Conservation (phyloP, 257 asterid species). For the Paraleonurus japonicus region DNA sequence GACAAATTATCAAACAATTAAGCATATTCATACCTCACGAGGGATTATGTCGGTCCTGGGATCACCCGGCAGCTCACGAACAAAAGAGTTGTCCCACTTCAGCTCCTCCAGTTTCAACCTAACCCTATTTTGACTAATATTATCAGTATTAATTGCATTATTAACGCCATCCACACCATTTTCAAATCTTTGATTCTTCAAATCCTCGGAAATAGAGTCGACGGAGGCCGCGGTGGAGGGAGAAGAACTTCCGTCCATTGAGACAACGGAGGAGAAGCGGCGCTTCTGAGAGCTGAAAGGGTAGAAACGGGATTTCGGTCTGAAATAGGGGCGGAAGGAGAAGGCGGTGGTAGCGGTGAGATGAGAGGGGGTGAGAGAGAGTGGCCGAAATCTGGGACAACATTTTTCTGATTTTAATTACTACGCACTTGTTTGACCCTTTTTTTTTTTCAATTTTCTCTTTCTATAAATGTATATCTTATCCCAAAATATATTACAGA, state of each 20-base stretch:
- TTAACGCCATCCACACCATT: slow-evolving; percentile 14
- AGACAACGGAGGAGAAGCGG: slow-evolving; percentile 33
- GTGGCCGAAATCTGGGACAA: slow-evolving; percentile 47
- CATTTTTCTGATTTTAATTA: slow-evolving; percentile 30
- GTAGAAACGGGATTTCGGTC: slow-evolving; percentile 34
- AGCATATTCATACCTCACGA: slow-evolving; percentile 54
- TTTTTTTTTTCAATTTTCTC: background rate
- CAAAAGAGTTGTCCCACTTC: slow-evolving; percentile 86
- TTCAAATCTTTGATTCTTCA: slow-evolving; percentile 56
- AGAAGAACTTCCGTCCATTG: slow-evolving; percentile 55
- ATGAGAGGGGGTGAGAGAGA: slow-evolving; percentile 40
- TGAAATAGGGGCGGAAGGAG: slow-evolving; percentile 32
- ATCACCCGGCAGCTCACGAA: slow-evolving; percentile 88
- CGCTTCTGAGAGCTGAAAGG: slow-evolving; percentile 33
- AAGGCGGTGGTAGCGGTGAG: slow-evolving; percentile 45
- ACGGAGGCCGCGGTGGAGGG: slow-evolving; percentile 41
- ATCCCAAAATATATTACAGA: too few species aligned
- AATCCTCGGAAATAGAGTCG: slow-evolving; percentile 62
- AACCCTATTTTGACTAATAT: slow-evolving; percentile 24
- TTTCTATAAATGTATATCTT: too few species aligned
- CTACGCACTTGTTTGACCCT: slow-evolving; percentile 12
- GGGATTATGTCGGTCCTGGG: slow-evolving; percentile 69
- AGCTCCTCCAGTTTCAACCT: slow-evolving; percentile 72
- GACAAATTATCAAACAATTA: background rate
- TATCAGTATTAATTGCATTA: slow-evolving; percentile 9